phyloP scores from a whole-genome alignment of 2,329 filamentous ascomycete genomes.

The Aaosphaeria arxii region DNA sequence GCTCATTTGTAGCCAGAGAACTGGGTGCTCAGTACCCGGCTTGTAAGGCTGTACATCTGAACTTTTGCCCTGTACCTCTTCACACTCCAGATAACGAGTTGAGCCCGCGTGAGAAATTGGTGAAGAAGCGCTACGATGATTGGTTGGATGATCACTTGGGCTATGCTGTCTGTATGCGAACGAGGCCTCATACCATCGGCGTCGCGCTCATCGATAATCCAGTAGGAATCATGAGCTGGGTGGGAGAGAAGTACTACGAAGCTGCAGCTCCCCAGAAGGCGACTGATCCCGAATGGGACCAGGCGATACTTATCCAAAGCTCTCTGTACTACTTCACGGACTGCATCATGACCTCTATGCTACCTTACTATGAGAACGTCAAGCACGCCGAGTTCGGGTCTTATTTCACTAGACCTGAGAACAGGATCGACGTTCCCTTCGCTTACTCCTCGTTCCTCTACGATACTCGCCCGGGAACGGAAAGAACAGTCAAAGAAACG shows the following conservation, averaged over 20 bases:
- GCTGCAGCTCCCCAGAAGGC: conserved; percentile 27
- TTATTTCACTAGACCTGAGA: conserved; percentile 33
- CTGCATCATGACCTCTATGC: conserved; percentile 35
- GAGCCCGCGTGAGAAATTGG: conserved; percentile 31
- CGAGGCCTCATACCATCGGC: conserved; percentile 44
- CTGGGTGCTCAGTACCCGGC: conserved; percentile 13
- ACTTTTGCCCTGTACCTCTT: conserved; percentile 34
- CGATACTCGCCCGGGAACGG: conserved; percentile 36
- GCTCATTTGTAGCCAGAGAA: conserved; percentile 33
- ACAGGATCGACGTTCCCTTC: conserved; percentile 36
- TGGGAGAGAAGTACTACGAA: conserved; percentile 41
- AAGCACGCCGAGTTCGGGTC: conserved; percentile 37
- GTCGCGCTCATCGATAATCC: conserved; percentile 44
- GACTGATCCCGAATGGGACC: conserved; percentile 28
- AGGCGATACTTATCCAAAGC: conserved; percentile 25
- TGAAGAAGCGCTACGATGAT: conserved; percentile 31
- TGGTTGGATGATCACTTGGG: conserved; percentile 39
- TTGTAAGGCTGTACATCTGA: conserved; percentile 42
- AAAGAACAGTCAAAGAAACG: conserved; percentile 30
- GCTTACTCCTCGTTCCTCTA: conserved; percentile 38
- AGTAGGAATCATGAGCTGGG: conserved; percentile 42
- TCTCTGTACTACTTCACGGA: conserved; percentile 39
- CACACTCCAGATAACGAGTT: conserved; percentile 25
- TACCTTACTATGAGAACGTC: conserved; percentile 40
- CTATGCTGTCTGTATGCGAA: conserved; percentile 43